Evolutionary conservation across 208 protist species (phyloP).

Genomic region (Plasmodiophora brassicae): DNA sequence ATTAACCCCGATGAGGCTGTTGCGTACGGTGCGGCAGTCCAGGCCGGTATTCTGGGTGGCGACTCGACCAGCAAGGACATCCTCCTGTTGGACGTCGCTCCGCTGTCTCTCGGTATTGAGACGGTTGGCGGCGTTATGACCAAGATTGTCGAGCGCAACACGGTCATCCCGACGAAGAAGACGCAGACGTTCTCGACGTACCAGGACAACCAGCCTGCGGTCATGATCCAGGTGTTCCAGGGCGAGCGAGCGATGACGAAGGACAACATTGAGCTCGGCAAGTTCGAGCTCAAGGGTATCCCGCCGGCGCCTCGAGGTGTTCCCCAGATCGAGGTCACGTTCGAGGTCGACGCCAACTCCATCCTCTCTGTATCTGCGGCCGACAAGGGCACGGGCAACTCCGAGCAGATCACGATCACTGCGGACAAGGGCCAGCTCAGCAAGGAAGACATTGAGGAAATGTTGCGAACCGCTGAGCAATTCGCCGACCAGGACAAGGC

Average conservation of each 20-base stretch:
- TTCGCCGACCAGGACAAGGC: conserved; percentile 77
- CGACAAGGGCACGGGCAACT: conserved; percentile 89
- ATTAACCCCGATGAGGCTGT: conserved; percentile 84
- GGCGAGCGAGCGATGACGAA: conserved; percentile 94
- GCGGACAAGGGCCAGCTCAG: conserved; percentile 87
- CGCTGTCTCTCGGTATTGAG: conserved; percentile 90
- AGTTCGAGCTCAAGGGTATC: conserved; percentile 94
- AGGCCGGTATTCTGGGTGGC: conserved; percentile 84
- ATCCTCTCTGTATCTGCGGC: conserved; percentile 89
- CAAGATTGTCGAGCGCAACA: conserved; percentile 72
- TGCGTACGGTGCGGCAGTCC: conserved; percentile 93
- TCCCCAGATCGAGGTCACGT: conserved; percentile 76
- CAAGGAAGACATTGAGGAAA: conserved; percentile 84
- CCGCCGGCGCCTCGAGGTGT: conserved; percentile 86
- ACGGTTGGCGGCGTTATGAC: conserved; percentile 87
- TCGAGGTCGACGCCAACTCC: conserved; percentile 84
- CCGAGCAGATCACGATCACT: conserved; percentile 91
- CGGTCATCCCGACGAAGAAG: conserved; percentile 83
- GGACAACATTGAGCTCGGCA: conserved; percentile 92
- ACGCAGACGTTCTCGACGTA: conserved; percentile 89
- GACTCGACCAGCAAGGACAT: conserved; percentile 57
- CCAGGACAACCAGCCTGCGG: conserved; percentile 78
- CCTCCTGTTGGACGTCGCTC: conserved; percentile 85
- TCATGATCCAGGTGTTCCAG: conserved; percentile 91
- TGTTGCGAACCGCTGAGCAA: conserved; percentile 82